Base-by-base conservation (phyloP, 208 protist genomes). In the Wallacemonas collosoma region DNA sequence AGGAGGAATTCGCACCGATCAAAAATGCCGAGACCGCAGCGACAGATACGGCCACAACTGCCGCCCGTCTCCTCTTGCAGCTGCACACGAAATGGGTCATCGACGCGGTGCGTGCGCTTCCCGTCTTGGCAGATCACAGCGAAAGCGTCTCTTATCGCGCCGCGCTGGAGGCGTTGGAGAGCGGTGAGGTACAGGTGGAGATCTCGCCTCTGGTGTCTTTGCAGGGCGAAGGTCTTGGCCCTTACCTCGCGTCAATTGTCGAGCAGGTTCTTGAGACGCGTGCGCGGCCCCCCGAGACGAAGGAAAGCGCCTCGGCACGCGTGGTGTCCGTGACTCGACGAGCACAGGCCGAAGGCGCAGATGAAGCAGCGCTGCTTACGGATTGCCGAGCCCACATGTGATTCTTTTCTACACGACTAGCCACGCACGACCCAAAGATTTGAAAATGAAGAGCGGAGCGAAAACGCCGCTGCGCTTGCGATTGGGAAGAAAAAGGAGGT, bases 1-100 rank as follows among this genome's bases (percentile, higher is more conserved):
- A 73, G 3, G 82, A 91, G 3, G 98, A 99, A 68, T 99, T 99
- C 81, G 93, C 94, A 1, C 98, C 98, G 38, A 90, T 99, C 48
- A 99, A 99, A 72, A 99, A 99, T 74, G 90, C 91, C 11, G 75
- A 92, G 14, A 93, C 89, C 3, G 75, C 91, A 5, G 82, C 68
- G 1, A 66, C 72, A 0, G 95, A 98, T 75, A 97, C 83, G 9
- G 93, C 95, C 45, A 86, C 85, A 35, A 98, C 97, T 0, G 98
- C 95, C 36, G 73, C 87, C 4, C 63, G 76, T 15, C 75, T 95
- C 26, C 40, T 97, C 36, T 68, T 76, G 57, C 36, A 51, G 3
- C 75, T 98, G 36, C 91, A 98, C 82, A 85, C 68, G 14, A 61
- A 45, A 7, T 98, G 87, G 80, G 73, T 96, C 9, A 47, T 50